A percentile compares a stretch with the other conserved stretches of the same genome.
These are phyloP conservation scores for Penicillium paneum DNA, from an alignment of 2,329 filamentous ascomycete species.

Conservation along the genomic window DNA sequence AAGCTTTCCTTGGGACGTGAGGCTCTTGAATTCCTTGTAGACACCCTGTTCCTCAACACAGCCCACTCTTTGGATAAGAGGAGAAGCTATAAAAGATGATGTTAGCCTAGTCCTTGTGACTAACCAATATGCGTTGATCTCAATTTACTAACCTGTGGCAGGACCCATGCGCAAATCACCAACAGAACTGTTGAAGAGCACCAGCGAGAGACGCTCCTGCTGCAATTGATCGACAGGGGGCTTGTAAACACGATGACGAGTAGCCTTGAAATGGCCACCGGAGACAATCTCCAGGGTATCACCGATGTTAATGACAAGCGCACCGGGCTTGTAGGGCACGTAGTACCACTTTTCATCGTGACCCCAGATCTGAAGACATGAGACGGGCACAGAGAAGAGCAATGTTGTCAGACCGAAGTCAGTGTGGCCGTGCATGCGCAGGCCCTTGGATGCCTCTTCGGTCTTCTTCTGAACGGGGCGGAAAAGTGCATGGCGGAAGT, in stretches of 20 bases:
- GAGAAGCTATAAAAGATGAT: slow-evolving; percentile 27
- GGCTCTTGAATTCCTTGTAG: slow-evolving; percentile 47
- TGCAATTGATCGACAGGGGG: slow-evolving; percentile 40
- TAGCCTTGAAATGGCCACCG: slow-evolving; percentile 49
- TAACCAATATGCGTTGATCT: neutral
- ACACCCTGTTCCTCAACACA: slow-evolving; percentile 46
- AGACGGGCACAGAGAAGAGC: slow-evolving; percentile 49
- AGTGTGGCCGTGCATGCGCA: slow-evolving; percentile 49
- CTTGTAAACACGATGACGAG: slow-evolving; percentile 44
- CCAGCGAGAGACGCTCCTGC: slow-evolving; percentile 33
- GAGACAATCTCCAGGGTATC: slow-evolving; percentile 47
- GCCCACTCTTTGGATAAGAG: slow-evolving; percentile 43
- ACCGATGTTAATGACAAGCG: slow-evolving; percentile 51
- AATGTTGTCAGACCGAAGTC: slow-evolving; percentile 49
- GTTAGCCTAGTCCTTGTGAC: neutral
- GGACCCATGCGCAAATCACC: slow-evolving; percentile 46
- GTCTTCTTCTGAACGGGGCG: slow-evolving; percentile 36
- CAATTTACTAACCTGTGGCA: slow-evolving; percentile 26
- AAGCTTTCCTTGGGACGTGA: slow-evolving; percentile 40
- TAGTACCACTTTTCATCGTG: slow-evolving; percentile 48
- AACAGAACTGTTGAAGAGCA: slow-evolving; percentile 48
- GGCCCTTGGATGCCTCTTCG: slow-evolving; percentile 36
- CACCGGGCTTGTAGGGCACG: slow-evolving; percentile 43
- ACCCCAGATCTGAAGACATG: slow-evolving; percentile 48
- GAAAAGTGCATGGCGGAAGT: slow-evolving; percentile 48